Conservation (phyloP, 441 rosid species). For the Breynia disticha region DNA sequence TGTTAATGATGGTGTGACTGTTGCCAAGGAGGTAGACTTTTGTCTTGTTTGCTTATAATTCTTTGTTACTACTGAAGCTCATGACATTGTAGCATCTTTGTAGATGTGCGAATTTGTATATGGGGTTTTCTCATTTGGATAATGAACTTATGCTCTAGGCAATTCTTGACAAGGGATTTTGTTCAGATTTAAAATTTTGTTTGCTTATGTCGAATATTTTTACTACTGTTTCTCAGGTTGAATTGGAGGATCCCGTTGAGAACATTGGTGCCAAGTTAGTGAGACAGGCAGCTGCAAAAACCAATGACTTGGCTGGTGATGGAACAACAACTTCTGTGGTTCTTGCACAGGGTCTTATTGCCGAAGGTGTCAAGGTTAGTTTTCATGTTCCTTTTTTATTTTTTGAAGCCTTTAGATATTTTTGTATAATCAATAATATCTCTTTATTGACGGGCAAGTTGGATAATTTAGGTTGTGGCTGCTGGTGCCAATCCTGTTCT, state of each 20-base stretch:
- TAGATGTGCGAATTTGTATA: too few relatives aligned
- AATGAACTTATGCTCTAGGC: not conserved
- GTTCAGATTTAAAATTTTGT: not conserved
- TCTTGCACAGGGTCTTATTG: conserved; percentile 92
- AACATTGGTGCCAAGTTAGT: conserved; percentile 94
- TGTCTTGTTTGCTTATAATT: not conserved
- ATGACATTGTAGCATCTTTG: too few relatives aligned
- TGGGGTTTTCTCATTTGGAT: too few relatives aligned
- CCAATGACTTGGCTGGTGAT: conserved; percentile 95
- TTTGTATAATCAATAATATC: not conserved
- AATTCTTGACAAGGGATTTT: not conserved
- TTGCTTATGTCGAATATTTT: not conserved
- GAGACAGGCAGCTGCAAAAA: conserved; percentile 95
- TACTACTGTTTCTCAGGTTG: conserved; percentile 43
- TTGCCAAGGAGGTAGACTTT: conserved; percentile 69
- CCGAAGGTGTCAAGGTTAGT: conserved; percentile 89
- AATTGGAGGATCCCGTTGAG: conserved; percentile 95
- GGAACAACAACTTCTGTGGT: conserved; percentile 98
- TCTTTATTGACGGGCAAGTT: not conserved
- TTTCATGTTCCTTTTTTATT: not conserved
- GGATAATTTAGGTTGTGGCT: conserved; percentile 61
- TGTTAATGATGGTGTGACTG: conserved; percentile 94
- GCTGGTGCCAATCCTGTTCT: conserved; percentile 97
- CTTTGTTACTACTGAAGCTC: not conserved
- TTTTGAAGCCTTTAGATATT: too few relatives aligned